Base-by-base conservation (phyloP, 306 rosid species). In the Albizia julibrissin region DNA sequence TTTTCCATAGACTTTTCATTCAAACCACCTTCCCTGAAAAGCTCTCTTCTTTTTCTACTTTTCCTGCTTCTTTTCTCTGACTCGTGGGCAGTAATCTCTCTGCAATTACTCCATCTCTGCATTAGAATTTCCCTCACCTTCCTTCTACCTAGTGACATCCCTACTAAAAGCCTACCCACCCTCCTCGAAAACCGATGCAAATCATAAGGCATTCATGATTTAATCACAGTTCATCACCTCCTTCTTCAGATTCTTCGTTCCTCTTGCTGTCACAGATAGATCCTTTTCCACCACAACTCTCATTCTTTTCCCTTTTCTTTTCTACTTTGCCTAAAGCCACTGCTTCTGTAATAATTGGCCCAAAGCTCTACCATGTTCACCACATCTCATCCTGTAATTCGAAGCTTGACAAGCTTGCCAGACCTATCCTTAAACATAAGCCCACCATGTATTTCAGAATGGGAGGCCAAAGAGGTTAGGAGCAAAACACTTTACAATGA, bases 361-460 rank as follows among this genome's bases (percentile, higher is more conserved):
- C 79, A 80, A 84, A 78, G 82, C 87, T 72, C 75, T 50, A 58
- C 72, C 85, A 85, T 87, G 88, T 81, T 82, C 74, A 84, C 84
- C 15, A 29, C 47, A 87, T 44, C 81, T 3, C 77, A 80, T 80
- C 61, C 79, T 19, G 81, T 31, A 66, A 92, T 76, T 81, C 75
- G 47, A 69, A 43, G 64, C 64, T 54, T 88, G 10, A 59, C 83
- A 21, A 42, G 86, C 34, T 84, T 89, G 69, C 89, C 91, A 24
- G 94, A 94, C 84, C 93, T 94, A 46, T 89, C 98, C 81, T 88
- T 94, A 74, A 94, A 94, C 86, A 92, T 94, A 27, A 87, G 94
- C 61, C 93, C 92, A 0, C 96, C 98, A 0, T 82, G 87, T 24
- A 47, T 62, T 31, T 56, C 79, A 10, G 84, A 85, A 26, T 42